Evolutionary conservation across 1,139 yeast genomes (phyloP).

Genomic region (Taiozyma onychis): DNA sequence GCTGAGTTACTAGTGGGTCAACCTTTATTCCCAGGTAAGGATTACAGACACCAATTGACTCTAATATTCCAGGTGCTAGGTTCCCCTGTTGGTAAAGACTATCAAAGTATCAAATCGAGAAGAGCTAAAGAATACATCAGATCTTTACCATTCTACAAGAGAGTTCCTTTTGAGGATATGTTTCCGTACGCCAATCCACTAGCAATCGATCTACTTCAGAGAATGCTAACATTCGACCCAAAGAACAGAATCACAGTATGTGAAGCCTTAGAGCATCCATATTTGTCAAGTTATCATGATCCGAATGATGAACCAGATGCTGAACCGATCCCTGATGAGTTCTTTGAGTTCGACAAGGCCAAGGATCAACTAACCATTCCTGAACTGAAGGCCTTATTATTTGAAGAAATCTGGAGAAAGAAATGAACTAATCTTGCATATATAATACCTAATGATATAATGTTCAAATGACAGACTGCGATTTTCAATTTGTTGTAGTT

Average conservation of each 20-base stretch:
- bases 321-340: conserved; percentile 43
- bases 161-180: conserved; percentile 37
- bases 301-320: conserved; percentile 69
- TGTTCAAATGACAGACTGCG: not conserved
- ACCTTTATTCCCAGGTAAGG: conserved; percentile 79
- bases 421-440: not conserved
- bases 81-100: conserved; percentile 55
- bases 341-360: conserved; percentile 56
- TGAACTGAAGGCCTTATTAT: conserved; percentile 48
- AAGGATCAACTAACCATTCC: conserved; percentile 43
- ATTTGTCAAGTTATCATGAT: conserved; percentile 60
- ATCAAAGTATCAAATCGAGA: conserved; percentile 48
- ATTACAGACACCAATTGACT: conserved; percentile 61
- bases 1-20: conserved; percentile 54
- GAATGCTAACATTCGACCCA: conserved; percentile 60
- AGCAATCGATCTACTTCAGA: conserved; percentile 58
- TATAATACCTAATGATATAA: not conserved
- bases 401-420: conserved; percentile 44
- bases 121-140: conserved; percentile 59
- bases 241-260: conserved; percentile 55
- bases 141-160: conserved; percentile 50
- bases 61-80: conserved; percentile 59
- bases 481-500: too few species aligned
- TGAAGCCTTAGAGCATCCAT: conserved; percentile 64
- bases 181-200: conserved; percentile 46